Base-by-base conservation (phyloP, 441 rosid genomes). In the Viola pubescens region DNA sequence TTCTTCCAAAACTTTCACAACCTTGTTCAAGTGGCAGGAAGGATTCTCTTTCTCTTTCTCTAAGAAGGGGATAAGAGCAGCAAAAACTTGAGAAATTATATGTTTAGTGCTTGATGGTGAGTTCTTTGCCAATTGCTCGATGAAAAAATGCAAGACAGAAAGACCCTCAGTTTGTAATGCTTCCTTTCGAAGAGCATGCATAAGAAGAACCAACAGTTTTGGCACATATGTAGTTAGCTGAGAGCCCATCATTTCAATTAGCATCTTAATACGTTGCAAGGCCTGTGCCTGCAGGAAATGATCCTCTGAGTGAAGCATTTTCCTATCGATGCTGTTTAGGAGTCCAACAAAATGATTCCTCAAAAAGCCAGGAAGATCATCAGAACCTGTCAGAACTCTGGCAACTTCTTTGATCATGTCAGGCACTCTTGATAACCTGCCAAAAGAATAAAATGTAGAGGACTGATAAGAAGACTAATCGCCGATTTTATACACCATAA, bases 261-360 rank as follows among this genome's bases (percentile, higher is more conserved):
- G 79, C 84, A 95, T 82, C 76, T 89, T 85, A 58, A 95, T 91
- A 52, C 98, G 94, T 71, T 77, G 78, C 80, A 95, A 68, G 62
- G 99, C 99, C 82, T 89, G 96, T 75, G 77, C 87, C 89, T 91
- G 98, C 72, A 86, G 77, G 19, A 71, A 78, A 63, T 71, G 56
- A 68, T 89, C 92, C 67, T 86, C 88, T 38, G 95, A 79, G 73
- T 89, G 98, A 61, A 89, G 96, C 98, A 89, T 84, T 70, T 89
- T 91, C 77, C 89, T 84, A 72, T 94, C 98, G 51, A 94, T 88
- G 64, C 94, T 86, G 71, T 95, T 91, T 64, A 95, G 98, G 58
- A 95, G 95, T 58, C 96, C 88, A 74, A 91, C 98, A 89, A 91
- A 95, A 78, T 95, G 98, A 77, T 84, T 87, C 79, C 91, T 87